Percentiles rank a stretch among this genome's conserved stretches.
These are phyloP conservation scores for Apophysomyces variabilis DNA, from an alignment of 371 early-diverging fungal genomes.

Conservation along the genomic window DNA sequence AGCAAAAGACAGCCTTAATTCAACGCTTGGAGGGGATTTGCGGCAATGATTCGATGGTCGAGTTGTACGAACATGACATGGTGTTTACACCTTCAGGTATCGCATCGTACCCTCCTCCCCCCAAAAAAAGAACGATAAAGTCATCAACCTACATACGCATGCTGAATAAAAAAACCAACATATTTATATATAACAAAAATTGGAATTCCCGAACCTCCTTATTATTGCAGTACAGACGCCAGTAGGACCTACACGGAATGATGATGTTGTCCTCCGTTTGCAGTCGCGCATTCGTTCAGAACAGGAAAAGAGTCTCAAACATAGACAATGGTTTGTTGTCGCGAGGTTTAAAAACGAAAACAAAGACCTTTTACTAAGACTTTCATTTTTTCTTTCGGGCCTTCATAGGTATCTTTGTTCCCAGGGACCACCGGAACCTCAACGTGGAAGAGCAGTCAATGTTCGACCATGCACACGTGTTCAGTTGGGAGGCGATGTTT, in stretches of 20 bases:
- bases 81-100: constrained; percentile 53
- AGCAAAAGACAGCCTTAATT: constrained; percentile 42
- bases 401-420: constrained; percentile 43
- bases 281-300: constrained; percentile 45
- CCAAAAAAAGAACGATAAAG: no score
- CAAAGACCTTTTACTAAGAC: not conserved
- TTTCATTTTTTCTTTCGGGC: not conserved
- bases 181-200: no score
- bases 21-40: constrained; percentile 48
- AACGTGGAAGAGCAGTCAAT: constrained; percentile 48
- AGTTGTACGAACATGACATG: constrained; percentile 54
- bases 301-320: constrained; percentile 45
- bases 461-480: constrained; percentile 52
- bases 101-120: not conserved
- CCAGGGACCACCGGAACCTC: constrained; percentile 57
- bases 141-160: no score
- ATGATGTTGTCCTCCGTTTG: constrained; percentile 52
- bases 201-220: not conserved
- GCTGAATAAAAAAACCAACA: no score
- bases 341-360: no score
- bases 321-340: constrained; percentile 41
- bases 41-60: constrained; percentile 46
- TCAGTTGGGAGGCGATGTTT: constrained; percentile 50
- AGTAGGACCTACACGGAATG: constrained; percentile 53
- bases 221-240: constrained; percentile 47